A percentile compares a stretch with the other conserved stretches of the same genome.
phyloP scores from a whole-genome alignment of 306 rosid species.

The Senna tora region DNA sequence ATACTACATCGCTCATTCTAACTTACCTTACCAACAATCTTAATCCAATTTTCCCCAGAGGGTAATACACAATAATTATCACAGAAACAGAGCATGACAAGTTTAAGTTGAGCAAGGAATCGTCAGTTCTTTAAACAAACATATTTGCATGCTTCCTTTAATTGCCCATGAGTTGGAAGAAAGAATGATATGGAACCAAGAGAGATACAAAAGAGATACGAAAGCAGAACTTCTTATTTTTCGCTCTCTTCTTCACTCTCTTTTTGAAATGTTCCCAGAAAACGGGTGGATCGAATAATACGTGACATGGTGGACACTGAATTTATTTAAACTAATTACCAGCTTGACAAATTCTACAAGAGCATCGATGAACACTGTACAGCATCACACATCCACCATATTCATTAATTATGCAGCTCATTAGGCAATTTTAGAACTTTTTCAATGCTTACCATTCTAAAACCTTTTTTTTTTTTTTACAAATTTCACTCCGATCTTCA shows the following conservation, averaged over 20 bases:
- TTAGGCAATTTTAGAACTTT: conserved; percentile 19
- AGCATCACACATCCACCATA: conserved; percentile 18
- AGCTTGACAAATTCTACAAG: neutral
- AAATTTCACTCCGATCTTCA: conserved; percentile 32
- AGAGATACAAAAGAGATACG: neutral
- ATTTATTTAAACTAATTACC: neutral
- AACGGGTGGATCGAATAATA: neutral
- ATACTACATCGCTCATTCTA: neutral
- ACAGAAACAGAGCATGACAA: neutral
- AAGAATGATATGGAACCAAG: neutral
- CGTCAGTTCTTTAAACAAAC: neutral
- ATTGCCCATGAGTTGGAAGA: conserved; percentile 18
- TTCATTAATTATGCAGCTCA: conserved; percentile 2
- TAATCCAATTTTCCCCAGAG: neutral
- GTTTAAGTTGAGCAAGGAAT: neutral
- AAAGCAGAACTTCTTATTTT: neutral
- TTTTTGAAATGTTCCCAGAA: neutral
- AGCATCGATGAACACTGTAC: neutral
- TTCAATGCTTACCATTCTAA: neutral
- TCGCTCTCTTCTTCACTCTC: neutral
- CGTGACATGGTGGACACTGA: neutral
- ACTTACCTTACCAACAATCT: conserved; percentile 9
- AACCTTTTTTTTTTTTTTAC: neutral
- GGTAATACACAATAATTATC: neutral
- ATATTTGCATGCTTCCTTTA: neutral